Evolutionary conservation across 2,329 filamentous ascomycete species (phyloP), one percentile per base, ranked within the genome.

Genomic region (Echinosphaeria canescens): DNA sequence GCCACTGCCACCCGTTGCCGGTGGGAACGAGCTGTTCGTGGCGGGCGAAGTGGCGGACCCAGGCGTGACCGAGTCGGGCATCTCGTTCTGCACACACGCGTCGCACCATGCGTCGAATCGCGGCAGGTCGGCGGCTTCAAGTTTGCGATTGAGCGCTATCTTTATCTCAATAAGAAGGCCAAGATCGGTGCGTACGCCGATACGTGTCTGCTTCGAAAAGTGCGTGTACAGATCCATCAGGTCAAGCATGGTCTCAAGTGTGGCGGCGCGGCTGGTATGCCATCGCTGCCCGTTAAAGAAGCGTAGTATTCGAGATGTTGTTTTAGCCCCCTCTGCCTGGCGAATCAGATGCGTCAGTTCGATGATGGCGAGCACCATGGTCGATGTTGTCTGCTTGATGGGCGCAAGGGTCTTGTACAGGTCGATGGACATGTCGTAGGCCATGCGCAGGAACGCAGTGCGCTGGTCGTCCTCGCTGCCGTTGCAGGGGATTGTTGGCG

Each of bases 351-450:
- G 67, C 1, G 84, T 74, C 19, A 95, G 63, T 48, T 92, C 82
- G 9, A 91, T 53, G 35, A 80, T 68, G 8, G 75, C 75, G 39
- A 91, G 64, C 1, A 78, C 80, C 61, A 93, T 73, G 10, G 80
- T 76, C n/a, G 75, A 68, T 0, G 78, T 78, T 1, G 73, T 78
- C 40, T 91, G 80, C 53, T 95, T 95, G 30, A 95, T 59, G 7
- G 84, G 84, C 1, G 81, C 74, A 47, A 88, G 90, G 0, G 88
- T 98, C 42, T 84, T 80, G 51, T 93, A 92, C 25, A 92, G 56
- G 48, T 98, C 88, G 27, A 85, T 65, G 25, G 73, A 76, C 44
- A 95, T 76, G 33, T 74, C 69, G 50, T 82, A 92, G 1, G 80
- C 79, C 1, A 70, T 61, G 11, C 58, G 57, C 16, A 71, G 66